Evolutionary conservation across 345 rosid species (phyloP), one percentile per base, ranked within the genome.

Genomic region (Ceriops tagal): DNA sequence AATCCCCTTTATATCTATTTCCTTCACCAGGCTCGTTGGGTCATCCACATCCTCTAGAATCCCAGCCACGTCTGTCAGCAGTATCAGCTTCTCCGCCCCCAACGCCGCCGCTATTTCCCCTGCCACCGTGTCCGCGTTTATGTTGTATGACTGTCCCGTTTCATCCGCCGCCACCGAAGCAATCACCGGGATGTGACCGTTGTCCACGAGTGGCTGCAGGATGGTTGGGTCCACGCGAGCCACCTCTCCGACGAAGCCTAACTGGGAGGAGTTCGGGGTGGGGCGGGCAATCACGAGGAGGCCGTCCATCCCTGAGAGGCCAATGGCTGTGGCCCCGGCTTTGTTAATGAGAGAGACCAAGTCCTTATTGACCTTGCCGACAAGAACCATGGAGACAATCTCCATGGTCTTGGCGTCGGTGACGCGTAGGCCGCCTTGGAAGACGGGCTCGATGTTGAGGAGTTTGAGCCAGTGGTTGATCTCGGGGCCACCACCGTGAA

Each of bases 341-440:
- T 81, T 82, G 65, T 89, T 91, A 61, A 93, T 87, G 13, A 86
- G 85, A 0, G 96, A 87, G 2, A 93, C 98, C 0, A 93, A 76
- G 65, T 84, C 86, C 72, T 93, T 93, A 69, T 93, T 91, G 15
- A 93, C 98, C 55, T 85, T 91, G 0, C 98, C 97, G 9, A 91
- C 89, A 30, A 93, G 71, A 24, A 93, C 98, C 98, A 91, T 93
- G 5, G 98, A 93, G 24, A 93, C 98, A 57, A 89, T 86, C 79
- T 93, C 96, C 98, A 93, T 91, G 8, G 98, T 93, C 90, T 96
- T 35, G 47, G 95, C 91, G 69, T 93, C 96, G 5, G 98, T 91
- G 30, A 88, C 91, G 10, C 98, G 92, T 34, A 93, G 91, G 9
- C 97, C 97, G 19, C 89, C 91, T 22, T 72, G 90, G 69, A 90